Evolutionary conservation across 768 basidiomycete genomes (phyloP).

Genomic region (Lepiota brunneoincarnata): DNA sequence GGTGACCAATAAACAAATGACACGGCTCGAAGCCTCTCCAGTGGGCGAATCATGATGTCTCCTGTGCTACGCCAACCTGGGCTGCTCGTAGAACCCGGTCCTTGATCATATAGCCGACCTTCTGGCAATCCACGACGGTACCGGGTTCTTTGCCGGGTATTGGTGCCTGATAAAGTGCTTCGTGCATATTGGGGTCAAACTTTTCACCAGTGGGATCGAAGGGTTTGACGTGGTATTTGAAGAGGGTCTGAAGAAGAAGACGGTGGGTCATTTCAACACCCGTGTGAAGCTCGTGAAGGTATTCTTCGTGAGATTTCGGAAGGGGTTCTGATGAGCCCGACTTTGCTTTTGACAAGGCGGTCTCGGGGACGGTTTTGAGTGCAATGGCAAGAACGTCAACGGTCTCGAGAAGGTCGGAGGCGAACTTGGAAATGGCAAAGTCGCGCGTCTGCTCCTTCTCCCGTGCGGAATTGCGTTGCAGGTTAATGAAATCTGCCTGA

Average conservation of each 20-base stretch:
- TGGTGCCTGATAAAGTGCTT: constrained; percentile 93
- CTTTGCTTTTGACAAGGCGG: constrained; percentile 36
- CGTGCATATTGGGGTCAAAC: constrained; percentile 95
- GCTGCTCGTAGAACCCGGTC: constrained; percentile 91
- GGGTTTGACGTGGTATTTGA: constrained; percentile 87
- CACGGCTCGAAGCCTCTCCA: neutral
- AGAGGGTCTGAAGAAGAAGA: constrained; percentile 83
- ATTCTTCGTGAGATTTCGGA: constrained; percentile 52
- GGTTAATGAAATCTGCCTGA: constrained; percentile 94
- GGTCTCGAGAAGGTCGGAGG: constrained; percentile 83
- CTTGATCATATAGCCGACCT: constrained; percentile 92
- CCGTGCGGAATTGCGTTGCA: constrained; percentile 86
- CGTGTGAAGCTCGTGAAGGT: constrained; percentile 70
- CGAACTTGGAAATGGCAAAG: constrained; percentile 91
- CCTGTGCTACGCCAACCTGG: constrained; percentile 94
- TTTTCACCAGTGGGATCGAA: constrained; percentile 90
- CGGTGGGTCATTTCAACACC: constrained; percentile 94
- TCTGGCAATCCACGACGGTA: constrained; percentile 86
- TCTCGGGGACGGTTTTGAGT: constrained; percentile 70
- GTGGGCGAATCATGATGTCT: constrained; percentile 35
- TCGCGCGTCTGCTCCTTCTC: constrained; percentile 93
- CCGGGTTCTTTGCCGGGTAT: constrained; percentile 89
- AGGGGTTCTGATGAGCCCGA: constrained; percentile 23
- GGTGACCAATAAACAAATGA: constrained; percentile 4
- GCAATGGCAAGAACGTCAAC: constrained; percentile 89